Conservation (phyloP, 2,329 filamentous ascomycete genomes). For the Xylariaceae sp. region DNA sequence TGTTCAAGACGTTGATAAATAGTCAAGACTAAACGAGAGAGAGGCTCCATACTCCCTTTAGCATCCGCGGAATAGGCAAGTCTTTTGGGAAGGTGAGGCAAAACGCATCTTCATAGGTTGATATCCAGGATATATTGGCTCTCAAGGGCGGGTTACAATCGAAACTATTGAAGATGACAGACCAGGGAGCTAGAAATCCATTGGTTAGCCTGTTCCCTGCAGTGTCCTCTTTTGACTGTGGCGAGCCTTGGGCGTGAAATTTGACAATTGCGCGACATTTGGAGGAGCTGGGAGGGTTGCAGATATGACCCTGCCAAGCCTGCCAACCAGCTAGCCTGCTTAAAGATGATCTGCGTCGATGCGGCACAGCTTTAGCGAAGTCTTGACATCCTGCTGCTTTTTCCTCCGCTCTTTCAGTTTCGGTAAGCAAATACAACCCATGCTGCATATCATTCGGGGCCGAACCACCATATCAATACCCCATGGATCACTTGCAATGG, state of each 20-base stretch:
- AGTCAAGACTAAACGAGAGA: no score
- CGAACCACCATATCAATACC: conserved; percentile 10
- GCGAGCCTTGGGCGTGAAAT: background rate
- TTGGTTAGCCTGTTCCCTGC: no score
- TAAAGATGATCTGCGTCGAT: conserved; percentile 16
- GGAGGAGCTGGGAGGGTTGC: conserved; percentile 10
- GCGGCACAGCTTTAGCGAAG: conserved; percentile 5
- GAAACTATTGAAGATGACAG: no score
- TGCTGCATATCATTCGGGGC: conserved; percentile 21
- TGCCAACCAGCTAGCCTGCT: conserved; percentile 2
- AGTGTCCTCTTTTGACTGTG: background rate
- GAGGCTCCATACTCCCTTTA: no score
- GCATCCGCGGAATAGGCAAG: no score
- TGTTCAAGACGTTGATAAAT: no score
- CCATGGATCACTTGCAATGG: background rate
- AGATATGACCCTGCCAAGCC: conserved; percentile 6
- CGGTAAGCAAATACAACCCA: conserved; percentile 7
- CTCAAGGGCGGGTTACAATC: no score
- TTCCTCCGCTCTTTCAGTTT: conserved; percentile 9
- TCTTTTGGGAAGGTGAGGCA: no score
- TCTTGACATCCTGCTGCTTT: background rate
- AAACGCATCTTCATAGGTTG: no score
- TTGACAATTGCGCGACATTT: conserved; percentile 10
- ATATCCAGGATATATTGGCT: no score
- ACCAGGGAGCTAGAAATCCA: no score